Evolutionary conservation across 169 alveolate genomes (phyloP).

Genomic region (Amoebophrya sp.): DNA sequence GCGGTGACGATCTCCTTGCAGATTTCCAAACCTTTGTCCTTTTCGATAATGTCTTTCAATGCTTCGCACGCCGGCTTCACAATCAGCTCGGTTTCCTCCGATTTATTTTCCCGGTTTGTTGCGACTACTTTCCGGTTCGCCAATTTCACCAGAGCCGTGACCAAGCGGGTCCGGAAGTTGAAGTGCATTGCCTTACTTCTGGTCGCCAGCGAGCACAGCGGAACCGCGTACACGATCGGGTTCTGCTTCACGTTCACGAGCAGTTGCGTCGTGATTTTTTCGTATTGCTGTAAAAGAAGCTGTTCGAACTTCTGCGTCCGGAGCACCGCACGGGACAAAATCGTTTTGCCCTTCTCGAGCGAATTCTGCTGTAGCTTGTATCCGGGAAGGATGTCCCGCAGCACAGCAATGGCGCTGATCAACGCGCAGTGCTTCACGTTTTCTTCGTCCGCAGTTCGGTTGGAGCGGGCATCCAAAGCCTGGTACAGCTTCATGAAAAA

Average conservation of each 20-base stretch:
- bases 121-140: neutral
- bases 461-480: neutral
- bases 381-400: constrained; percentile 1
- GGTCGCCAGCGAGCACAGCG: neutral
- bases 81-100: neutral
- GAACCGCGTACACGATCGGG: neutral
- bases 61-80: constrained; percentile 8
- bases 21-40: neutral
- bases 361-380: neutral
- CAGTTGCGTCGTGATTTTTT: neutral
- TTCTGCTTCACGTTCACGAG: neutral
- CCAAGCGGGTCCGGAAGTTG: neutral
- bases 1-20: neutral
- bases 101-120: neutral
- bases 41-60: neutral
- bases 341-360: neutral
- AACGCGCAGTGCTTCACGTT: constrained; percentile 21
- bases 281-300: neutral
- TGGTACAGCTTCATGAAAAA: neutral
- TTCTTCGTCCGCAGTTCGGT: neutral
- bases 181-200: neutral
- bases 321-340: neutral
- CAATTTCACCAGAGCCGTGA: neutral
- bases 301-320: neutral
- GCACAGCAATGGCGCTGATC: neutral